Evolutionary conservation across 2,329 filamentous ascomycete genomes (phyloP).

Genomic region (Arthrobotrys iridis): DNA sequence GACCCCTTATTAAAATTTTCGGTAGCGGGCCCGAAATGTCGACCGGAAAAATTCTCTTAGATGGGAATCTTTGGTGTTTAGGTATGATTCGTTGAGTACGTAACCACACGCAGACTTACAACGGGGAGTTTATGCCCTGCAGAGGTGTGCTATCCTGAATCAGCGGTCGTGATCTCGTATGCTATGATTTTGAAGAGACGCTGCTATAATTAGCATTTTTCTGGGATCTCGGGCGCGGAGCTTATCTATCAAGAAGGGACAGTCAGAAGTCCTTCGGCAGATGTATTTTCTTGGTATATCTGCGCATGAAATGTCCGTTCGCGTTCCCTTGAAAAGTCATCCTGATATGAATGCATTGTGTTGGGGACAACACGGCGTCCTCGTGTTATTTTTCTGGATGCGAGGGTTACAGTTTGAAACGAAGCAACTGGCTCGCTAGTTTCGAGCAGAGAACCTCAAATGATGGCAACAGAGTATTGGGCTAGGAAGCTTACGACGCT

Average conservation of each 20-base stretch:
- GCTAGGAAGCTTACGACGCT: conserved; percentile 5
- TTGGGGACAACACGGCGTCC: conserved; percentile 14
- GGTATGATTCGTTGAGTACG: conserved; percentile 3
- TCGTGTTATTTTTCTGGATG: conserved; percentile 24
- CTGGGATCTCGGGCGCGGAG: no score
- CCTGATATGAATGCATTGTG: no score
- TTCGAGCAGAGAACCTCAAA: background rate
- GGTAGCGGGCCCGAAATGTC: conserved; percentile 2
- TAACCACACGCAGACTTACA: background rate
- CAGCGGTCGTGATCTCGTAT: background rate
- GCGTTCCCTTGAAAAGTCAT: background rate
- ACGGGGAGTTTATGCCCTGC: background rate
- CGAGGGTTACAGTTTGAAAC: background rate
- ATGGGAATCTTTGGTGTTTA: background rate
- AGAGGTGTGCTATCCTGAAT: background rate
- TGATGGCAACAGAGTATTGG: background rate
- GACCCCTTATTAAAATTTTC: background rate
- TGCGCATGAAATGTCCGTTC: no score
- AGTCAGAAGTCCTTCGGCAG: no score
- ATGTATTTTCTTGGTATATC: no score
- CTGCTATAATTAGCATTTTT: background rate
- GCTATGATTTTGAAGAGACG: background rate
- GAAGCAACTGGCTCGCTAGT: background rate
- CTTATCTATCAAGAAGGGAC: no score
- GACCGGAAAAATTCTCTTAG: background rate